Base-by-base conservation (phyloP, 73 alveolate species). In the Effrenium voratum region DNA sequence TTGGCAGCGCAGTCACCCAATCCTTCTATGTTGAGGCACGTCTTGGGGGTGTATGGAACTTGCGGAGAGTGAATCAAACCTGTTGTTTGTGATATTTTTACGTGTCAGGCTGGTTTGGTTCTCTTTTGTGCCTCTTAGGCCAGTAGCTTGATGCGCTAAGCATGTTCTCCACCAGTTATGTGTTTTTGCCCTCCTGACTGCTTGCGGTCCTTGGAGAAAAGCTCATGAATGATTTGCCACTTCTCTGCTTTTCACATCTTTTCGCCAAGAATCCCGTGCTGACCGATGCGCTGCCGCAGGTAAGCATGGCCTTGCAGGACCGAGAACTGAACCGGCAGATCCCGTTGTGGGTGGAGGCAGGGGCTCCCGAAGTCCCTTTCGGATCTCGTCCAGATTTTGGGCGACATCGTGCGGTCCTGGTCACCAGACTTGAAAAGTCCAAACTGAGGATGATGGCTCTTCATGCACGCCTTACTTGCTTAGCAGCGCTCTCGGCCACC, bases 291-390 rank as follows among this genome's bases (percentile, higher is more conserved):
- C 80, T 28, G 80, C 46, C 28, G 26, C 81, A 70, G 73, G 94
- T 86, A 24, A 86, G 94, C 94, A 86, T 86, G 94, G 94, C 94
- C 49, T 28, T 86, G 45, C 94, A 86, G 55, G 94, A 86, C 41
- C 68, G 94, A 2, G 94, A 86, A 38, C 8, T 86, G 94, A 86
- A 86, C 40, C 66, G 94, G 40, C 49, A 59, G 47, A 36, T 40
- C 43, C 94, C 94, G 12, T 63, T 86, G 16, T 86, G 94, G 94
- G 94, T 86, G 94, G 94, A 86, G 81, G 81, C 32, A 30, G n/a
- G n/a, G n/a, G n/a, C n/a, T n/a, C n/a, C n/a, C n/a, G n/a, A n/a
- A n/a, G n/a, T n/a, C n/a, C n/a, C n/a, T n/a, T n/a, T n/a, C n/a
- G n/a, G n/a, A n/a, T n/a, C n/a, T n/a, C n/a, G n/a, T n/a, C n/a